Evolutionary conservation across 352 stramenopile species (phyloP).

Genomic region (Aphanomyces cochlioides): DNA sequence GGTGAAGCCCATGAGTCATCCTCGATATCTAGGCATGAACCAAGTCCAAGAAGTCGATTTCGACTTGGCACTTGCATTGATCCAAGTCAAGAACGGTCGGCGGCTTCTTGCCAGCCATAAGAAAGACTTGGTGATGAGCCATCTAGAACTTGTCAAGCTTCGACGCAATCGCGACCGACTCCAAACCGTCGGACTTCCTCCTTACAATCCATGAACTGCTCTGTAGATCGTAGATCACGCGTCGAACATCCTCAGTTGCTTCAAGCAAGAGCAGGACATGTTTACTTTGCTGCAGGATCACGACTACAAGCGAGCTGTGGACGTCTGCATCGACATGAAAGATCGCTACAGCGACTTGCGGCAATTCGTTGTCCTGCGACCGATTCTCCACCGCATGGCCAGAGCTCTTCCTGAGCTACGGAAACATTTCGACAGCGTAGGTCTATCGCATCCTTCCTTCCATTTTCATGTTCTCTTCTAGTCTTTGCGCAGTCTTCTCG

Average conservation of each 20-base stretch:
- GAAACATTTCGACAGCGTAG: constrained; percentile 24
- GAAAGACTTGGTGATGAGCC: constrained; percentile 66
- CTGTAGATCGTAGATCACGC: constrained; percentile 58
- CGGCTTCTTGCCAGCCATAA: constrained; percentile 65
- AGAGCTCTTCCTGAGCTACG: constrained; percentile 20
- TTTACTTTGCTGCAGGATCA: constrained; percentile 32
- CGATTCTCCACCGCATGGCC: constrained; percentile 11
- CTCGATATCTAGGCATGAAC: constrained; percentile 52
- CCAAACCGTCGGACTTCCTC: constrained; percentile 40
- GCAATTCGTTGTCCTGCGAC: constrained; percentile 19
- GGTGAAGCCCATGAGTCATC: background rate
- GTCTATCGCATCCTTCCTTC: background rate
- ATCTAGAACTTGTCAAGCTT: constrained; percentile 77
- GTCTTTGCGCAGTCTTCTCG: constrained; percentile 68
- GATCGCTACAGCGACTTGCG: background rate
- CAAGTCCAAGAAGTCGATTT: constrained; percentile 84
- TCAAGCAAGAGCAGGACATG: constrained; percentile 76
- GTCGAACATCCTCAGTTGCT: constrained; percentile 48
- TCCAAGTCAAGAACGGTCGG: constrained; percentile 84
- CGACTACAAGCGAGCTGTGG: constrained; percentile 12
- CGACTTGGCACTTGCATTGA: constrained; percentile 75
- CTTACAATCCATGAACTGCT: background rate
- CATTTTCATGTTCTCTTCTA: constrained; percentile 23
- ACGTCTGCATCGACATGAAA: constrained; percentile 8
- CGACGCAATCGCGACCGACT: constrained; percentile 79